phyloP scores from a whole-genome alignment of 2,329 filamentous ascomycete species.

The Xylaria sp. region DNA sequence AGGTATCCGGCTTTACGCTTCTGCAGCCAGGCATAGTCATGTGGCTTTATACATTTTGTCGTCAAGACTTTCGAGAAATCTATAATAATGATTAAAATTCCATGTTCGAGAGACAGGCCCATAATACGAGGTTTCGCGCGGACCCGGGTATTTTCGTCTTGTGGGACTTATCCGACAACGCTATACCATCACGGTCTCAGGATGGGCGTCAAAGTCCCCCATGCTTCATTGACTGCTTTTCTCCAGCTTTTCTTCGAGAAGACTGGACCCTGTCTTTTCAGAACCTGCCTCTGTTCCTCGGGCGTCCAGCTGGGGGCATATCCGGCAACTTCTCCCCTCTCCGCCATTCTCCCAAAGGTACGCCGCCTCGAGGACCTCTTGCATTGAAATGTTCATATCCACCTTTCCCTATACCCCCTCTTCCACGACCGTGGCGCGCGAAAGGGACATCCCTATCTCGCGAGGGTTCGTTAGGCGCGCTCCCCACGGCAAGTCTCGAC shows the following conservation, averaged over 20 bases:
- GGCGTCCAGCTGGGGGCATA: slow-evolving; percentile 51
- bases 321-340: slow-evolving; percentile 72
- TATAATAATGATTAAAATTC: neutral
- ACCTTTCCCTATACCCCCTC: slow-evolving; percentile 43
- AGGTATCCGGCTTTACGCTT: neutral
- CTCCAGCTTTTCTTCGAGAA: neutral
- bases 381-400: slow-evolving; percentile 54
- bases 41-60: neutral
- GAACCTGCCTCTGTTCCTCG: slow-evolving; percentile 61
- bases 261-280: slow-evolving; percentile 42
- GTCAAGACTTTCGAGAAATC: neutral
- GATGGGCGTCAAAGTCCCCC: no score
- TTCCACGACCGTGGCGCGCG: slow-evolving; percentile 23
- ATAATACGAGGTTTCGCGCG: neutral
- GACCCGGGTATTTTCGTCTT: neutral
- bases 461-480: slow-evolving; percentile 37
- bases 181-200: neutral
- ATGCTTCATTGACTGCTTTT: neutral
- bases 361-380: slow-evolving; percentile 52
- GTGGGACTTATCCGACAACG: neutral
- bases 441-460: slow-evolving; percentile 36
- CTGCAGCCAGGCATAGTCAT: neutral
- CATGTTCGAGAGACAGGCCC: neutral
- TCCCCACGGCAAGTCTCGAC: slow-evolving; percentile 46
- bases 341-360: slow-evolving; percentile 72